Evolutionary conservation across 371 early-diverging fungal genomes (phyloP), one percentile per base, ranked within the genome.

Genomic region (Mortierella sp.): DNA sequence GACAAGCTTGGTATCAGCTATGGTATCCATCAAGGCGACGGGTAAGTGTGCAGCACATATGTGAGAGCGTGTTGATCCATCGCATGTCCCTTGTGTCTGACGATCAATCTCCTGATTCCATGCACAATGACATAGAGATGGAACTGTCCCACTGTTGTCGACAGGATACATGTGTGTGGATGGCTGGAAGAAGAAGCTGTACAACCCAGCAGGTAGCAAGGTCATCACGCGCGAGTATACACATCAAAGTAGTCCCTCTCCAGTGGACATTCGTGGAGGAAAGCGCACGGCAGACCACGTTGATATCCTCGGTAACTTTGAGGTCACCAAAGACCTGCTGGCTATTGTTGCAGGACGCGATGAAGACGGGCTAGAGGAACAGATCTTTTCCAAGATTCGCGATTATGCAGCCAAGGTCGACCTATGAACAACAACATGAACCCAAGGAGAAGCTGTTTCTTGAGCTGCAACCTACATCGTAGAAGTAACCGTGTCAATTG

Each of bases 111-210:
- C 14, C 39, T 14, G 39, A 7, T 22, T 25, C 52, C 0, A 34
- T 46, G 16, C 14, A 52, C 9, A 47, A 45, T 41, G 56, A 34
- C 51, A 70, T 54, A 94, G 98, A 13, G 97, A 98, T 79, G 96
- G 95, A 25, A 96, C 97, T 0, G 97, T 97, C 0, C 96, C 96
- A 0, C 67, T 97, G 25, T 58, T 98, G 19, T 95, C 95, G 2
- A 79, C 91, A 13, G 97, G 96, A 12, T 96, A 94, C 79, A 98
- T 98, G 98, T 94, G 96, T 53, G 87, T 85, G 1, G 85, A 89
- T 24, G 97, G 94, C 8, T 98, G 98, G 98, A 88, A 86, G 54
- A 89, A 90, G 59, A 85, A 86, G 52, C 79, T 88, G 25, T 91
- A 91, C 54, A 98, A 98, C 69, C 98, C 97, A n/a, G 83, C 85